phyloP scores from a whole-genome alignment of 2,329 filamentous ascomycete species.

The Chrysoporthe deuterocubensis region DNA sequence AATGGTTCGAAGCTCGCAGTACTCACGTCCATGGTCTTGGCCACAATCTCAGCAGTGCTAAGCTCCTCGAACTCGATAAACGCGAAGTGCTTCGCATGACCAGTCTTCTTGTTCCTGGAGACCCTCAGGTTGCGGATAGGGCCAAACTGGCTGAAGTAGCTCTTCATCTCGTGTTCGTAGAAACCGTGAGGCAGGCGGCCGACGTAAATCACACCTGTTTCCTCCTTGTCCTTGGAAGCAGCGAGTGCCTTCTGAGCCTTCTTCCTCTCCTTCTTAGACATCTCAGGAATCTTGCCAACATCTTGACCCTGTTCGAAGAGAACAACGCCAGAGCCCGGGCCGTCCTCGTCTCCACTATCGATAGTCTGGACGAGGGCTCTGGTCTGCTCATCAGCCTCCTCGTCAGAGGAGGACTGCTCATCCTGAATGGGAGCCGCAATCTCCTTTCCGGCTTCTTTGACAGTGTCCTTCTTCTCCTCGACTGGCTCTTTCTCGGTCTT shows the following conservation, averaged over 20 bases:
- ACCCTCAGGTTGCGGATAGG: conserved; percentile 77
- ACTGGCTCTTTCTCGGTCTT: conserved; percentile 35
- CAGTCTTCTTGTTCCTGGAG: conserved; percentile 90
- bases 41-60: conserved; percentile 80
- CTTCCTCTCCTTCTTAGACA: conserved; percentile 50
- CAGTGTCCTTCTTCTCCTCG: conserved; percentile 50
- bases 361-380: conserved; percentile 27
- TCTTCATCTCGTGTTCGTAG: conserved; percentile 93
- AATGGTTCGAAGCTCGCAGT: too few species aligned
- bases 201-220: conserved; percentile 84
- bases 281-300: conserved; percentile 55
- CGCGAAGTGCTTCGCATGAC: conserved; percentile 88
- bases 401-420: conserved; percentile 21
- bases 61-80: conserved; percentile 91
- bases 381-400: conserved; percentile 29
- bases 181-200: conserved; percentile 87
- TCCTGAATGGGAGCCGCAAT: conserved; percentile 6
- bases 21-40: conserved; percentile 82
- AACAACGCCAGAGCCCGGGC: conserved; percentile 22
- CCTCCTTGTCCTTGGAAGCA: conserved; percentile 44
- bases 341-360: conserved; percentile 29
- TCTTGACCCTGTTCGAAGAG: conserved; percentile 53
- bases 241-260: conserved; percentile 42
- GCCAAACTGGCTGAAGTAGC: conserved; percentile 94
- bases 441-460: conserved; percentile 9